Evolutionary conservation across 805 yeast species (phyloP).

Genomic region (Myxozyma udenii): DNA sequence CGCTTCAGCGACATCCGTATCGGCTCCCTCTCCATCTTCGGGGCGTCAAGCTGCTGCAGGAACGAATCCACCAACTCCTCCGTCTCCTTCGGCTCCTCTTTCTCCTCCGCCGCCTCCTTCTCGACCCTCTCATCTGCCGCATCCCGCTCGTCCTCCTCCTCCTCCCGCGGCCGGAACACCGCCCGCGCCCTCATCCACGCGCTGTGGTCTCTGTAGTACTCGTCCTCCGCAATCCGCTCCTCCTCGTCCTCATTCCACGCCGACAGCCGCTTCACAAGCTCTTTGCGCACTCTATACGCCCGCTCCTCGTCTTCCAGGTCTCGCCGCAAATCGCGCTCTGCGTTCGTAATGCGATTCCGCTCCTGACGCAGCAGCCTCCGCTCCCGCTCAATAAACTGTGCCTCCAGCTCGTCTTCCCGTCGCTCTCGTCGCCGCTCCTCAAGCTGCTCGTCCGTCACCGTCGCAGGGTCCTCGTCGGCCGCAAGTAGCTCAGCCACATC

Average conservation of each 20-base stretch:
- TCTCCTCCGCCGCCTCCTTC: not conserved
- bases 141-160: constrained; percentile 25
- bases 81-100: constrained; percentile 3
- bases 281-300: not conserved
- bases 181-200: constrained; percentile 27
- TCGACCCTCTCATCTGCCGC: constrained; percentile 13
- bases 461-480: constrained; percentile 8
- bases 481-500: constrained; percentile 9
- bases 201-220: constrained; percentile 30
- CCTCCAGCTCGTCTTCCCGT: constrained; percentile 23
- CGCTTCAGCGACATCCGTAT: too few relatives aligned
- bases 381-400: constrained; percentile 24
- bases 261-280: constrained; percentile 7
- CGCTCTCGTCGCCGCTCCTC: constrained; percentile 23
- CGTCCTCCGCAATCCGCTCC: constrained; percentile 19
- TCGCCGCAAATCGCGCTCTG: constrained; percentile 26
- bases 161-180: constrained; percentile 24
- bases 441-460: constrained; percentile 20
- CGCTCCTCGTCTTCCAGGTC: constrained; percentile 24
- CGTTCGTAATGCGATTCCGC: constrained; percentile 16
- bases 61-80: constrained; percentile 17
- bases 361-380: constrained; percentile 28
- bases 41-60: constrained; percentile 16
- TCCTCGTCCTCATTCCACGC: constrained; percentile 31
- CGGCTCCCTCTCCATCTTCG: not conserved